A percentile compares a stretch with the other conserved stretches of the same genome.
Conservation (phyloP, 1,284 basidiomycete species). For the Calocybe gambosa region DNA sequence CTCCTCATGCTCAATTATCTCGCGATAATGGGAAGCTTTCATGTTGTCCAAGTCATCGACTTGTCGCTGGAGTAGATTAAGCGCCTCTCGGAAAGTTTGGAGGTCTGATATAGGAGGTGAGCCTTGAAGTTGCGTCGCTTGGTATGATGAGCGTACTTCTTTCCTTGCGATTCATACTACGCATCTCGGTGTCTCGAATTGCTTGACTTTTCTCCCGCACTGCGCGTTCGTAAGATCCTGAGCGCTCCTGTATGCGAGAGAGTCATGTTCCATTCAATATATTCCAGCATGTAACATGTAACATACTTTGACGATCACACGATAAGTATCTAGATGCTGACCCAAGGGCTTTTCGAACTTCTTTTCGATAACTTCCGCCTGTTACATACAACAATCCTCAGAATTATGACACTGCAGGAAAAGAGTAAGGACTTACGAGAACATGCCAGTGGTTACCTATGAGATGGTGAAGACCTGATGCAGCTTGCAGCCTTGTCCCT, state of each 20-base stretch:
- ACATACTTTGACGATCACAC: conserved; percentile 63
- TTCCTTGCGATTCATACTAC: conserved; percentile 80
- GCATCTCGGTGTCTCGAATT: conserved; percentile 86
- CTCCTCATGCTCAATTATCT: conserved; percentile 90
- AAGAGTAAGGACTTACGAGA: conserved; percentile 45
- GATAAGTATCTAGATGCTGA: conserved; percentile 80
- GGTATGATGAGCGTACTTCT: conserved; percentile 52
- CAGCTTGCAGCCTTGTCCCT: conserved; percentile 71
- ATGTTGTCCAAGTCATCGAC: conserved; percentile 84
- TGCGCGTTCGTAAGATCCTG: conserved; percentile 71
- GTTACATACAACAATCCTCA: conserved; percentile 2
- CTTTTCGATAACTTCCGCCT: conserved; percentile 84
- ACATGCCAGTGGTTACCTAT: conserved; percentile 92
- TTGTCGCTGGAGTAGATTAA: conserved; percentile 78
- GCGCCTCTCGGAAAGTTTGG: conserved; percentile 80
- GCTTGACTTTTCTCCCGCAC: conserved; percentile 78
- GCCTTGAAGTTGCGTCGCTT: neutral
- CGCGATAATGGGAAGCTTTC: conserved; percentile 76
- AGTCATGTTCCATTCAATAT: too few relatives aligned
- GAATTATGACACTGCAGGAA: neutral
- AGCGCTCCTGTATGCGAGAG: conserved; percentile 54
- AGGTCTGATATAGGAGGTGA: conserved; percentile 48
- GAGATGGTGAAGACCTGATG: conserved; percentile 87
- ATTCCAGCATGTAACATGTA: too few relatives aligned
- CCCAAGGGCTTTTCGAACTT: conserved; percentile 87